Base-by-base conservation (phyloP, 306 rosid species). In the Calophaca sinica region DNA sequence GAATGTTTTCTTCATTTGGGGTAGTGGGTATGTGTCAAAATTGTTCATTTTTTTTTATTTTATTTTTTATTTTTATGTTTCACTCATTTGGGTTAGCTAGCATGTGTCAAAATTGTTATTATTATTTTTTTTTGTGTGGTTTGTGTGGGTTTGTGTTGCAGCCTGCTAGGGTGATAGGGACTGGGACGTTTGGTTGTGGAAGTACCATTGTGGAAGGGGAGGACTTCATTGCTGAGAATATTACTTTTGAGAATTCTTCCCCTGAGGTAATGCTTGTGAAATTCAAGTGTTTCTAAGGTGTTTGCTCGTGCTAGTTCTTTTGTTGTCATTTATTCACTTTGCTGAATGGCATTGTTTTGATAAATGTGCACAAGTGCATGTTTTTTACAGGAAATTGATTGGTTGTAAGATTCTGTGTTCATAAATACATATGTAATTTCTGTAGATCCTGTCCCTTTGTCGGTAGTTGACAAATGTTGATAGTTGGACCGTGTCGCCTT, bases 141-240 rank as follows among this genome's bases (percentile, higher is more conserved):
- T 69, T 80, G 61, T 50, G 68, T 55, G 75, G 79, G 35, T 0
- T 63, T 71, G 79, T 20, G 13, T 74, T 72, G 76, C 68, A 94
- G 99, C 92, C 78, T 41, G 63, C 90, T 62, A 85, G 97, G 64
- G 31, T 92, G 77, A 90, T 94, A 15, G 99, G 99, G 9, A 92
- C 92, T 55, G 99, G 99, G 76, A 94, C 99, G 15, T 94, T 94
- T 82, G 99, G 99, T 32, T 94, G 99, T 74, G 99, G 97, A 68
- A 92, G 79, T 59, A 44, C 78, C 26, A 94, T 94, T 83, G 97
- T 94, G 73, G 99, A 94, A 86, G 99, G 99, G 55, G 96, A 92
- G 84, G 97, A 94, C 73, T 94, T 94, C 11, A 92, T 94, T 80
- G 99, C 97, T 46, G 99, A 94, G 85, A 92, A 94, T 67, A 80